Conservation (phyloP, 2,329 filamentous ascomycete genomes). For the Colletotrichum ledebouriae region DNA sequence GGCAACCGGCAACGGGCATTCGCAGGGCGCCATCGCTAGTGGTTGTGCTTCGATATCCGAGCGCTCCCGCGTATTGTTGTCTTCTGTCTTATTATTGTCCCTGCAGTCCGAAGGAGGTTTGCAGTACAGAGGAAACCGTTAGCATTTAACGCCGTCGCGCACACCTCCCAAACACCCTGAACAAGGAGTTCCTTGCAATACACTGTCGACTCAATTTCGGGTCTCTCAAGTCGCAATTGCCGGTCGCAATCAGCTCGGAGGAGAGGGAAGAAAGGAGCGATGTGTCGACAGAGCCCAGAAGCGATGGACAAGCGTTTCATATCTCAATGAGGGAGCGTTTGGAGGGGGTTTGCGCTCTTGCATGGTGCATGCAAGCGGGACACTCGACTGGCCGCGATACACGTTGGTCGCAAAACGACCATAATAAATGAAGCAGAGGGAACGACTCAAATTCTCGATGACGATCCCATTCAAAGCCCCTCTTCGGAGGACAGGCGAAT, state of each 20-base stretch:
- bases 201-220: slow-evolving; percentile 13
- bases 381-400: background rate
- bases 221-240: slow-evolving; percentile 15
- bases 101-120: background rate
- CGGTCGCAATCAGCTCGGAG: slow-evolving; percentile 19
- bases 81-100: background rate
- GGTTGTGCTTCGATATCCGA: slow-evolving; percentile 4
- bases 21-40: background rate
- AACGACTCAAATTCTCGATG: background rate
- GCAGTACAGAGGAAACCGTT: background rate
- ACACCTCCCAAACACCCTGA: background rate
- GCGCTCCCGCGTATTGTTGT: slow-evolving; percentile 4
- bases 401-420: background rate
- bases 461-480: slow-evolving; percentile 13
- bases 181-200: slow-evolving; percentile 24
- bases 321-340: background rate
- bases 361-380: background rate
- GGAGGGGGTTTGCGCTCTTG: background rate
- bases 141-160: slow-evolving; percentile 15
- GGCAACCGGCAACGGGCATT: background rate
- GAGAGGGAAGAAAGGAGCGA: slow-evolving; percentile 8
- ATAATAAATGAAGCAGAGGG: background rate
- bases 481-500: slow-evolving; percentile 11
- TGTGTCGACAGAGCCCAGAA: slow-evolving; percentile 14
- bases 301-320: slow-evolving; percentile 25